Percentiles rank a stretch among this genome's conserved stretches.
phyloP scores from a whole-genome alignment of 176 grass and related monocot genomes.

The Musa troglodytarum region DNA sequence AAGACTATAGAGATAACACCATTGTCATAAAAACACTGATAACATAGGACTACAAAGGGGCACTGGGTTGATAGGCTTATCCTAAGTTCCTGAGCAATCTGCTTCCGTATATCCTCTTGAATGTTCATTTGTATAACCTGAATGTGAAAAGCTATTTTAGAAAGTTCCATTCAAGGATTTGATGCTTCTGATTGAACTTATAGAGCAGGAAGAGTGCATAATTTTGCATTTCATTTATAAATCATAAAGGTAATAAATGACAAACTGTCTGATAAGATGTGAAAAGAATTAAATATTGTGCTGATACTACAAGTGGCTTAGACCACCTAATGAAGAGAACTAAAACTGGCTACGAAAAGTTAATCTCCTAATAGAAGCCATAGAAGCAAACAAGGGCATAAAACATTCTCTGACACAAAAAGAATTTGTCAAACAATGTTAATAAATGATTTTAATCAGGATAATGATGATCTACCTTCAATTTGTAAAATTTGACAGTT shows the following conservation, averaged over 20 bases:
- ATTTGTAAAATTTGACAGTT: not conserved
- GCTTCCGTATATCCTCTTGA: slow-evolving; percentile 59
- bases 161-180: not conserved
- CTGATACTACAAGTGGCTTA: too few species aligned
- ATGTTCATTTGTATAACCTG: slow-evolving; percentile 96
- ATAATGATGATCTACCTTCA: not conserved
- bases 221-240: too few species aligned
- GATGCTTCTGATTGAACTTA: too few species aligned
- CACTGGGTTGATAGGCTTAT: slow-evolving; percentile 82
- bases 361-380: too few species aligned
- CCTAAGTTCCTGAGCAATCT: slow-evolving; percentile 85
- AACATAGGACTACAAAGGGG: slow-evolving; percentile 63
- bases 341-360: too few species aligned
- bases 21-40: slow-evolving; percentile 92
- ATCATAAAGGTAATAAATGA: too few species aligned
- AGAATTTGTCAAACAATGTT: not conserved
- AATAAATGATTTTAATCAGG: not conserved
- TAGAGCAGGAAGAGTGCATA: too few species aligned
- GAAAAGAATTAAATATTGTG: too few species aligned
- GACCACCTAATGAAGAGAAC: too few species aligned
- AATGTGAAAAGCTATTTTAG: not conserved
- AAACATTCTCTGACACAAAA: too few species aligned
- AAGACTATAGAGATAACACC: slow-evolving; percentile 85
- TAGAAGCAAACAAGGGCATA: too few species aligned
- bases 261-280: too few species aligned